Percentiles rank a stretch among this genome's conserved stretches.
phyloP scores from a whole-genome alignment of 1,284 basidiomycete genomes.

The Microbotryomycetes sp. region DNA sequence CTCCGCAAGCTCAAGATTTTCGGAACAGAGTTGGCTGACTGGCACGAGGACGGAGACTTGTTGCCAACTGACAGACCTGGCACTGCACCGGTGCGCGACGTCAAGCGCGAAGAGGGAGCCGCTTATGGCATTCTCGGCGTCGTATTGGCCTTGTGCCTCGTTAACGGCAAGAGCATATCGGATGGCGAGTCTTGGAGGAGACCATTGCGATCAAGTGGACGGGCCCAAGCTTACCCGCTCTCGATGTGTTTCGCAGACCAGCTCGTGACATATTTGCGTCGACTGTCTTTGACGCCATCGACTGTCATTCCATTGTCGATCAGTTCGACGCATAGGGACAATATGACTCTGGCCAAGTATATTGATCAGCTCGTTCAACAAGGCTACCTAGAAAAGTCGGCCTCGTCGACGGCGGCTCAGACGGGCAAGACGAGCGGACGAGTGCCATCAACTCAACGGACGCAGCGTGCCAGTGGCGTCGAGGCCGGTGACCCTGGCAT shows the following conservation, averaged over 20 bases:
- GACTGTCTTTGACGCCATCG: constrained; percentile 14
- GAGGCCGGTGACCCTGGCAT: constrained; percentile 31
- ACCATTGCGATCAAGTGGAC: too few relatives aligned
- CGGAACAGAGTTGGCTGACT: background rate
- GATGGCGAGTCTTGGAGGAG: constrained; percentile 38
- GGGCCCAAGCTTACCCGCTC: too few relatives aligned
- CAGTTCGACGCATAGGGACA: background rate
- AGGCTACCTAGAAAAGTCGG: constrained; percentile 36
- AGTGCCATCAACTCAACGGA: background rate
- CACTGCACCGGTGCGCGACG: constrained; percentile 16
- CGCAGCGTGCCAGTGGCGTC: background rate
- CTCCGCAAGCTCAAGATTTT: background rate
- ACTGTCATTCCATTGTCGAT: constrained; percentile 8
- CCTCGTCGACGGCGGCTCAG: background rate
- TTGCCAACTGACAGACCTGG: background rate
- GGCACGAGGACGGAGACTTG: background rate
- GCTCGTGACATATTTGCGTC: constrained; percentile 24
- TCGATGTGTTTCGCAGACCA: constrained; percentile 22
- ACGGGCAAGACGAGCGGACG: background rate
- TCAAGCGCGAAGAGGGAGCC: constrained; percentile 25
- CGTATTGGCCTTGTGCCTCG: constrained; percentile 38
- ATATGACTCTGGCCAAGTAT: constrained; percentile 10
- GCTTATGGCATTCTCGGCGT: constrained; percentile 36
- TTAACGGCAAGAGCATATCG: constrained; percentile 37
- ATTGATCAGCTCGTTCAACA: constrained; percentile 28